Evolutionary conservation across 1,284 basidiomycete species (phyloP).

Genomic region (Boletus smithii): DNA sequence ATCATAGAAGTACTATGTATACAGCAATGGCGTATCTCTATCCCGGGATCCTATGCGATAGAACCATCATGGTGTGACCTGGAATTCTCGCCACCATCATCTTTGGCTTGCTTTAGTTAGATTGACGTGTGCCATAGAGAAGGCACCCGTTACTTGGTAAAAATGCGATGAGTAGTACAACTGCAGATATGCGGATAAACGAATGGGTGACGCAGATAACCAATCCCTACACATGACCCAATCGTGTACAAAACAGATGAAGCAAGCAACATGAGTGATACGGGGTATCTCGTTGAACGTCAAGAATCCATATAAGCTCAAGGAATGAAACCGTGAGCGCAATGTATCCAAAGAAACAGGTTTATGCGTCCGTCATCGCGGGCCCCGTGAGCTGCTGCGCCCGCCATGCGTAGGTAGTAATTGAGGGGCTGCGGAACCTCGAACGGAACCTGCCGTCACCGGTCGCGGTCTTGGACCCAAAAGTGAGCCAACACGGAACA

Average conservation of each 20-base stretch:
- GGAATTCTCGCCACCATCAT: constrained; percentile 15
- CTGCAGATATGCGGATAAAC: constrained; percentile 10
- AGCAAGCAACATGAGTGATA: neutral
- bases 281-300: constrained; percentile 25
- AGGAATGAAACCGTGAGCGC: constrained; percentile 5
- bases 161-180: constrained; percentile 19
- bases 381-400: constrained; percentile 16
- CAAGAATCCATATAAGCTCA: constrained; percentile 8
- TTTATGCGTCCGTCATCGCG: constrained; percentile 7
- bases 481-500: constrained; percentile 23
- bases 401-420: constrained; percentile 34
- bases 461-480: constrained; percentile 33
- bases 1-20: constrained; percentile 25
- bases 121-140: constrained; percentile 1
- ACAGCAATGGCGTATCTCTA: neutral
- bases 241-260: neutral
- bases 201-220: constrained; percentile 4
- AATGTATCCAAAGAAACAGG: constrained; percentile 23
- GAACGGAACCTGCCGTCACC: constrained; percentile 19
- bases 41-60: neutral
- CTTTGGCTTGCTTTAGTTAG: neutral
- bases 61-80: constrained; percentile 1
- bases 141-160: constrained; percentile 4
- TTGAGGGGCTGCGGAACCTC: constrained; percentile 23
- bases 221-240: constrained; percentile 4